A percentile compares a stretch with the other conserved stretches of the same genome.
Evolutionary conservation across 2,329 filamentous ascomycete species (phyloP).

Genomic region (Arthrobotrys iridis): DNA sequence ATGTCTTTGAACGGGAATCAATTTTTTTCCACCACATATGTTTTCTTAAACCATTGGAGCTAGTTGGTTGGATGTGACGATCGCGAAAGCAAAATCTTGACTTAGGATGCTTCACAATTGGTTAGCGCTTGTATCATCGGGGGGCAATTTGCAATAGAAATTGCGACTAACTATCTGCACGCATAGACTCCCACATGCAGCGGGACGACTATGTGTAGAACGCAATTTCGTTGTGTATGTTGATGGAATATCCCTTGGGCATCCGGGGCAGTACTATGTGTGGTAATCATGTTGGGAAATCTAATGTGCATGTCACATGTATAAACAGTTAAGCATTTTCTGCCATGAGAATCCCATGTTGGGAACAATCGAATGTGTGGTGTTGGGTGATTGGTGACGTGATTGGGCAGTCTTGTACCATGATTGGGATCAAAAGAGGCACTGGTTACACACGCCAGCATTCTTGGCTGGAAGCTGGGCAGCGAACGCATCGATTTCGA

Average conservation of each 20-base stretch:
- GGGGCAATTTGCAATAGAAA: constrained; percentile 7
- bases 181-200: background rate
- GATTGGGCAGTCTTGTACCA: no score
- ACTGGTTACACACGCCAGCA: background rate
- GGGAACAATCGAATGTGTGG: background rate
- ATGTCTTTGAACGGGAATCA: background rate
- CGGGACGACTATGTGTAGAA: background rate
- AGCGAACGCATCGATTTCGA: no score
- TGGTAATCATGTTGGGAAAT: background rate
- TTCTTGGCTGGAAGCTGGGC: background rate
- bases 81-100: background rate
- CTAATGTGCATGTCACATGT: background rate
- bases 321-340: background rate
- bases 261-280: background rate
- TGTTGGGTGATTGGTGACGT: no score
- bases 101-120: background rate
- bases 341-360: background rate
- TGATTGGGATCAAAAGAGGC: background rate
- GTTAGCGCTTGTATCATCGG: background rate
- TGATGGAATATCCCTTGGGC: background rate
- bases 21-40: background rate
- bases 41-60: background rate
- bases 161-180: no score
- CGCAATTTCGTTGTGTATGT: no score
- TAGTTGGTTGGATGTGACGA: background rate